phyloP scores from a whole-genome alignment of 2,329 filamentous ascomycete genomes.

The Paracamarosporium sp. region DNA sequence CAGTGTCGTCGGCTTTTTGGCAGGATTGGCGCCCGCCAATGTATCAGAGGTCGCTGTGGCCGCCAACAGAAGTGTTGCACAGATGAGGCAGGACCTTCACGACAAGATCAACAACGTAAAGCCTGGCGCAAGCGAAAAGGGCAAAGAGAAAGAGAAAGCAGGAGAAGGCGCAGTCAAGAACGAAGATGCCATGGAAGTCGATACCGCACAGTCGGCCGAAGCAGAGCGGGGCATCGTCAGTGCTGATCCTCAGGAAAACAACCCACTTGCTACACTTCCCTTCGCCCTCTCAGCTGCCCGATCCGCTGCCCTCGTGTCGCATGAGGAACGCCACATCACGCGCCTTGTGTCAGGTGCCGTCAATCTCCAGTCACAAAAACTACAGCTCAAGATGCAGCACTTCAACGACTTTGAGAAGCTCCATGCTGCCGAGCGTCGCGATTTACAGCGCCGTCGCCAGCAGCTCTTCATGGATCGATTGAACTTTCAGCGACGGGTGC shows the following conservation, averaged over 20 bases:
- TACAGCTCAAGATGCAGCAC: slow-evolving; percentile 93
- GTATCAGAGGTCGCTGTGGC: slow-evolving; percentile 80
- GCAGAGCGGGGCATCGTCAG: slow-evolving; percentile 25
- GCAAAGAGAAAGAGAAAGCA: slow-evolving; percentile 65
- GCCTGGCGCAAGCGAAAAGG: slow-evolving; percentile 53
- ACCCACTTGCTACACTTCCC: slow-evolving; percentile 74
- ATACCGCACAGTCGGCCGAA: slow-evolving; percentile 56
- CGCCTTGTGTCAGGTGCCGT: slow-evolving; percentile 89
- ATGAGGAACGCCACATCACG: slow-evolving; percentile 96
- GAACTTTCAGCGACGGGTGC: slow-evolving; percentile 85
- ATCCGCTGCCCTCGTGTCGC: slow-evolving; percentile 85
- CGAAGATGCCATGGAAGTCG: slow-evolving; percentile 67
- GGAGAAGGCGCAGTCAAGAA: slow-evolving; percentile 57
- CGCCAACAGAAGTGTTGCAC: slow-evolving; percentile 84
- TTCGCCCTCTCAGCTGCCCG: slow-evolving; percentile 87
- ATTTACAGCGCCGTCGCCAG: slow-evolving; percentile 89
- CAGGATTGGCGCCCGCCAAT: slow-evolving; percentile 85
- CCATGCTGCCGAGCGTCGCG: slow-evolving; percentile 87
- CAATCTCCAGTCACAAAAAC: slow-evolving; percentile 92
- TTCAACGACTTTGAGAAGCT: slow-evolving; percentile 96
- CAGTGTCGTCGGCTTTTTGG: slow-evolving; percentile 93
- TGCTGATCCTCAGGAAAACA: slow-evolving; percentile 20
- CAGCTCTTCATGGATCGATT: slow-evolving; percentile 93
- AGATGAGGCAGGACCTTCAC: slow-evolving; percentile 81
- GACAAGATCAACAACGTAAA: slow-evolving; percentile 74